phyloP scores from a whole-genome alignment of 352 stramenopile genomes.

The Phytophthora nicotianae region DNA sequence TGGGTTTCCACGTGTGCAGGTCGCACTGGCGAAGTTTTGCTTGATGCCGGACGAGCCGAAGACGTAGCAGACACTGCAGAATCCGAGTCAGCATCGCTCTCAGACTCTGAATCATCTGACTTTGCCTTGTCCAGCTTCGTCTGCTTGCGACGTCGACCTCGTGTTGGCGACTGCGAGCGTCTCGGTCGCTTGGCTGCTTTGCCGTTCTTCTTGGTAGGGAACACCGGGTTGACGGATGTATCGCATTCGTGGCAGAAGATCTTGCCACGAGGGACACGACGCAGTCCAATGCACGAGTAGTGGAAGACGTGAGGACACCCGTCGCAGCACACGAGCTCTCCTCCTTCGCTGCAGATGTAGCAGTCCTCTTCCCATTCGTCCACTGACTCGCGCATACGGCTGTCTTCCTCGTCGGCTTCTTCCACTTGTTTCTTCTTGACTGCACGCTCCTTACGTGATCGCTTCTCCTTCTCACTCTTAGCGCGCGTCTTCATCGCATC shows the following conservation, averaged over 20 bases:
- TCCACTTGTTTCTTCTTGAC: constrained; percentile 73
- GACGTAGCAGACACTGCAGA: constrained; percentile 28
- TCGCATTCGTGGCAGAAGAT: constrained; percentile 87
- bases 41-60: constrained; percentile 20
- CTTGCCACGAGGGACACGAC: constrained; percentile 82
- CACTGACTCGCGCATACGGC: constrained; percentile 49
- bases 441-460: constrained; percentile 67
- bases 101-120: constrained; percentile 27
- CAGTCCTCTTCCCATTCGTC: constrained; percentile 92
- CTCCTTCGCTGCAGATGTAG: constrained; percentile 84
- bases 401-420: constrained; percentile 54
- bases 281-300: constrained; percentile 79
- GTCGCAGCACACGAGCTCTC: constrained; percentile 91
- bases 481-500: constrained; percentile 55
- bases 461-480: constrained; percentile 77
- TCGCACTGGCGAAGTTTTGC: constrained; percentile 31
- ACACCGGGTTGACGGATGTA: constrained; percentile 67
- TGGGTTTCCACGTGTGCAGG: constrained; percentile 29
- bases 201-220: constrained; percentile 38
- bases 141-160: constrained; percentile 26
- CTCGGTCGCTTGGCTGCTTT: constrained; percentile 29
- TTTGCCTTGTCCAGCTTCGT: constrained; percentile 30
- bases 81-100: constrained; percentile 31
- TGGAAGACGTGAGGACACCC: constrained; percentile 94
- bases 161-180: constrained; percentile 29